phyloP scores from a whole-genome alignment of 2,329 filamentous ascomycete species.

The Chrysoporthe austroafricana region DNA sequence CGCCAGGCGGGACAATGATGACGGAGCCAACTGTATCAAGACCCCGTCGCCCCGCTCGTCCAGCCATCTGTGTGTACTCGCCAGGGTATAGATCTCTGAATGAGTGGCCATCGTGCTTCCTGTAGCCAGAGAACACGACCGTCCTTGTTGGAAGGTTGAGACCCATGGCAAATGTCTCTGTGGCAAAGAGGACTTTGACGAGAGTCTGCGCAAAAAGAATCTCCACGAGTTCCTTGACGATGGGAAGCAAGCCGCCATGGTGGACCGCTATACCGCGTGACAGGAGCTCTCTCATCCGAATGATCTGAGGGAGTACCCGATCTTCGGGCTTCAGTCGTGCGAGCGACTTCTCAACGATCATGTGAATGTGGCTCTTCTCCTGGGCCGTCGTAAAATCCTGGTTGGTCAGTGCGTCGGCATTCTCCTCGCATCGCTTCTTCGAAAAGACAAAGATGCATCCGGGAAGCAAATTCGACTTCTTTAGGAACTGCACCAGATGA shows the following conservation, averaged over 20 bases:
- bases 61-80: conserved; percentile 99
- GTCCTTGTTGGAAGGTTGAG: conserved; percentile 94
- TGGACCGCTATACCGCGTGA: conserved; percentile 92
- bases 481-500: conserved; percentile 87
- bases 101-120: conserved; percentile 91
- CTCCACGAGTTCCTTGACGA: conserved; percentile 97
- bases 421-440: conserved; percentile 96
- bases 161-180: conserved; percentile 98
- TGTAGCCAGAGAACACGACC: conserved; percentile 95
- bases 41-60: conserved; percentile 88
- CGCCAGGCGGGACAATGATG: conserved; percentile 84
- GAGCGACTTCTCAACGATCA: conserved; percentile 95
- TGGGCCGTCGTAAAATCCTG: conserved; percentile 91
- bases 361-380: conserved; percentile 96
- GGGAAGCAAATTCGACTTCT: conserved; percentile 83
- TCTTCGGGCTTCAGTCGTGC: conserved; percentile 91
- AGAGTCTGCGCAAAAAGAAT: conserved; percentile 93
- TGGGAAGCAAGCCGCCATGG: conserved; percentile 90
- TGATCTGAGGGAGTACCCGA: conserved; percentile 86
- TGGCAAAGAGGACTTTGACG: conserved; percentile 96
- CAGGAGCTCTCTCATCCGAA: conserved; percentile 82
- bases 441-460: conserved; percentile 99
- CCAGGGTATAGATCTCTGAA: conserved; percentile 92
- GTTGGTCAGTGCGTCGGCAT: conserved; percentile 92
- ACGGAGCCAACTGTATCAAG: conserved; percentile 92